phyloP scores from a whole-genome alignment of 208 protist genomes.

The Trypanosoma lewisi region DNA sequence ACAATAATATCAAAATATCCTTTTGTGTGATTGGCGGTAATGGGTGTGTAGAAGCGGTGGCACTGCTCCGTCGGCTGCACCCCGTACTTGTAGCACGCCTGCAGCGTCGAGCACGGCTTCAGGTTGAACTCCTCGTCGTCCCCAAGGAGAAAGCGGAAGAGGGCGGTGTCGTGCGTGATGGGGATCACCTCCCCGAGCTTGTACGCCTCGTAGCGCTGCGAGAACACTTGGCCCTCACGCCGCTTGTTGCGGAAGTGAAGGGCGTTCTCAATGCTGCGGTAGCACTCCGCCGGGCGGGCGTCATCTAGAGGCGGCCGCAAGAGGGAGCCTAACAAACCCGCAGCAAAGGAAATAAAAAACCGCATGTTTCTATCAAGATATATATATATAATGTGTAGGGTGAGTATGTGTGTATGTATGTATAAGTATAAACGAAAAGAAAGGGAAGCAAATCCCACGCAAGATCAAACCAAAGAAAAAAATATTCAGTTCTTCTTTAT shows the following conservation, averaged over 20 bases:
- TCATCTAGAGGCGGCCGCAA: slow-evolving; percentile 5
- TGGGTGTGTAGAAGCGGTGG: slow-evolving; percentile 90
- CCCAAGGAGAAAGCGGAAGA: slow-evolving; percentile 87
- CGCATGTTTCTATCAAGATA: slow-evolving; percentile 31
- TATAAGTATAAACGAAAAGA: neutral
- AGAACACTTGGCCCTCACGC: slow-evolving; percentile 57
- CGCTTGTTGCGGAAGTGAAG: slow-evolving; percentile 65
- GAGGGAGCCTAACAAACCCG: slow-evolving; percentile 29
- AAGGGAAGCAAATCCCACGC: neutral
- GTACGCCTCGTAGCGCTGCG: slow-evolving; percentile 79
- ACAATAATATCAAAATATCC: slow-evolving; percentile 92
- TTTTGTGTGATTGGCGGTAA: slow-evolving; percentile 79
- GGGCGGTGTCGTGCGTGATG: slow-evolving; percentile 82
- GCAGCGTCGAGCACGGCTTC: slow-evolving; percentile 81
- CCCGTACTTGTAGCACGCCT: slow-evolving; percentile 89
- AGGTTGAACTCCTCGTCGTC: slow-evolving; percentile 84
- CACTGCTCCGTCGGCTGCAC: slow-evolving; percentile 81
- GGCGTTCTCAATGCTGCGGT: slow-evolving; percentile 73
- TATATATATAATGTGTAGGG: neutral
- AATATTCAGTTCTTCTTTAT: neutral
- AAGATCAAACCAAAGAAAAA: slow-evolving; percentile 11
- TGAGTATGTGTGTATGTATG: neutral
- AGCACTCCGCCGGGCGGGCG: slow-evolving; percentile 43
- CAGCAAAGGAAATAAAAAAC: slow-evolving; percentile 34
- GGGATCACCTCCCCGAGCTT: slow-evolving; percentile 81